Conservation (phyloP, 1,139 yeast species). For the Pneumocystis oryctolagi region DNA sequence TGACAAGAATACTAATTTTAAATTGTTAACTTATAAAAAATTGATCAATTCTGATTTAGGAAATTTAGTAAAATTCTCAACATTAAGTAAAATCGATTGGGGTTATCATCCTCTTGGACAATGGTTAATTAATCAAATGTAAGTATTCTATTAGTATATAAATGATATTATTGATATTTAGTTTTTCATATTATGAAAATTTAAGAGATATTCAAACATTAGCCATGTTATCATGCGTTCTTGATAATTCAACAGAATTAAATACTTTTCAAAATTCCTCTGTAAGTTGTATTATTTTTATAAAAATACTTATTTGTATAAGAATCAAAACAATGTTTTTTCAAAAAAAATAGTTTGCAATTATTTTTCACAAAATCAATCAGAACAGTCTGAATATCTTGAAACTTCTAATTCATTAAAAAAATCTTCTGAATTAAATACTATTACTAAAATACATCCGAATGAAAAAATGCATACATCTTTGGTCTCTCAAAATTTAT, state of each 20-base stretch:
- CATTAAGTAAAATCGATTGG: conserved; percentile 32
- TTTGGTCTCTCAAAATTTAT: neutral
- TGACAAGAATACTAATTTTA: conserved; percentile 2
- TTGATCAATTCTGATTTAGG: neutral
- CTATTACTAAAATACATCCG: neutral
- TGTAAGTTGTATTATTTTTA: neutral
- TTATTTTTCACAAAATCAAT: neutral
- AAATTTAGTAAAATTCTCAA: neutral
- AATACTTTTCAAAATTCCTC: neutral
- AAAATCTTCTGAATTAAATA: neutral
- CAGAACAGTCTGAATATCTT: neutral
- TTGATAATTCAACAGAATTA: conserved; percentile 16
- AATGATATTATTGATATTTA: neutral
- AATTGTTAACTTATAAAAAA: conserved; percentile 2
- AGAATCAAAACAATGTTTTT: neutral
- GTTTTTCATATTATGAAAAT: conserved; percentile 45
- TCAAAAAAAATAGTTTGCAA: neutral
- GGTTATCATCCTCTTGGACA: conserved; percentile 72
- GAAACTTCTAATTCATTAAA: neutral
- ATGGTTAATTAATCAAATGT: conserved; percentile 54
- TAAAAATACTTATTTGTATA: neutral
- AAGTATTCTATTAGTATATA: neutral
- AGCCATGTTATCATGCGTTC: conserved; percentile 70
- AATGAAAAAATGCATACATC: neutral
- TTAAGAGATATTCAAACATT: conserved; percentile 70